phyloP scores from a whole-genome alignment of 2,329 filamentous ascomycete genomes.

The Colletotrichum costaricense region DNA sequence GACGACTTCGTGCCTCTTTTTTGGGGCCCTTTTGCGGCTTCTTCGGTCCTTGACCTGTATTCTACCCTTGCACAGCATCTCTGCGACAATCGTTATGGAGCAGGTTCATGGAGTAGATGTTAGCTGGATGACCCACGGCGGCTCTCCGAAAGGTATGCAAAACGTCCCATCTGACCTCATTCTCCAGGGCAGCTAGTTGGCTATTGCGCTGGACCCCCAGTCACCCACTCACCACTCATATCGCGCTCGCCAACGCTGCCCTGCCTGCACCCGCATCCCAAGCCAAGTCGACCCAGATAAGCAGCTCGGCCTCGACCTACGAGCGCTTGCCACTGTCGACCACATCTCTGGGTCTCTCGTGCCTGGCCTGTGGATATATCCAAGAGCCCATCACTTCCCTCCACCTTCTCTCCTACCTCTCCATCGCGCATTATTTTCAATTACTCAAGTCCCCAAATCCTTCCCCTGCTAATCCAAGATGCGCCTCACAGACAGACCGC shows the following conservation, averaged over 20 bases:
- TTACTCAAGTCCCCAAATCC: background rate
- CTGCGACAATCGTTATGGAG: conserved; percentile 70
- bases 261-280: conserved; percentile 19
- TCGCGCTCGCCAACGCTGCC: conserved; percentile 12
- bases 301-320: conserved; percentile 6
- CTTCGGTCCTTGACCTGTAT: background rate
- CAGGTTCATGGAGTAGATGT: conserved; percentile 86
- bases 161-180: conserved; percentile 33
- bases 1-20: background rate
- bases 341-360: conserved; percentile 10
- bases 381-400: conserved; percentile 17
- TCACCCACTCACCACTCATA: conserved; percentile 18
- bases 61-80: background rate
- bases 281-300: conserved; percentile 33
- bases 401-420: background rate
- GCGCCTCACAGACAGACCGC: conserved; percentile 31
- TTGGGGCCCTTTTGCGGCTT: conserved; percentile 19
- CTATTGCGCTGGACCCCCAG: conserved; percentile 5
- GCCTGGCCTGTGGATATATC: conserved; percentile 19
- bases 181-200: conserved; percentile 21
- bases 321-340: conserved; percentile 24
- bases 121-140: conserved; percentile 88
- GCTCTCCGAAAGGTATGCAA: conserved; percentile 80
- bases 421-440: conserved; percentile 3
- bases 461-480: conserved; percentile 23